Base-by-base conservation (phyloP, 2,329 filamentous ascomycete species). In the Aspergillus melleus region DNA sequence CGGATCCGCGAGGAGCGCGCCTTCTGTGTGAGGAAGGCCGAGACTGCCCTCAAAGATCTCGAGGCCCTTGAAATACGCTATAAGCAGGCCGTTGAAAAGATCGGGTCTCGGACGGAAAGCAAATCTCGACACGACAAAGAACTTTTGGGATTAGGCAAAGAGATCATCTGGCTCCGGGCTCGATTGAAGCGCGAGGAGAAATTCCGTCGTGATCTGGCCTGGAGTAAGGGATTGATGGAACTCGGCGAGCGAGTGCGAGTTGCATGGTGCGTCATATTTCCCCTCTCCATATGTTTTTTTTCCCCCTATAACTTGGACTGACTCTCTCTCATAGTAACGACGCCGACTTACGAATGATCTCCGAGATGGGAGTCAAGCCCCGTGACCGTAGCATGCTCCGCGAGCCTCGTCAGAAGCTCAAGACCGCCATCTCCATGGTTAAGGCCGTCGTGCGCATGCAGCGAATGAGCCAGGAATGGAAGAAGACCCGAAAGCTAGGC, bases 101-200 rank as follows among this genome's bases (percentile, higher is more conserved):
- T 80, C 14, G 72, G 70, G 49, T 67, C 66, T 46, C 77, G 69
- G 42, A 67, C 66, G 76, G 67, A 79, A 78, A 66, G 79, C 80
- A 73, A 79, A 70, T 66, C 73, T 71, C 68, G 75, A 65, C 70
- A 81, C 72, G 81, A 84, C 53, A 87, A 89, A 50, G 87, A 92
- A 69, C 86, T 97, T 55, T 86, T 88, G 66, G 94, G 94, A 19
- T 83, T 98, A 72, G 86, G 87, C 55, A 90, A 95, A 78, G 93
- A 98, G 77, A 94, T 98, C 73, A 86, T 92, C 70, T 98, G 91
- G 87, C 86, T 98, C 74, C 87, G 92, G 69, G 91, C 91, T 2
- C 87, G 89, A 55, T 90, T 90, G 79, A 84, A 86, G 72, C 86
- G 95, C 32, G 94, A 97, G 76, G 87, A 91, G 67, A 86, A 85